Evolutionary conservation across 2,329 filamentous ascomycete genomes (phyloP), one percentile per base, ranked within the genome.

Genomic region (Colletotrichum ledebouriae): DNA sequence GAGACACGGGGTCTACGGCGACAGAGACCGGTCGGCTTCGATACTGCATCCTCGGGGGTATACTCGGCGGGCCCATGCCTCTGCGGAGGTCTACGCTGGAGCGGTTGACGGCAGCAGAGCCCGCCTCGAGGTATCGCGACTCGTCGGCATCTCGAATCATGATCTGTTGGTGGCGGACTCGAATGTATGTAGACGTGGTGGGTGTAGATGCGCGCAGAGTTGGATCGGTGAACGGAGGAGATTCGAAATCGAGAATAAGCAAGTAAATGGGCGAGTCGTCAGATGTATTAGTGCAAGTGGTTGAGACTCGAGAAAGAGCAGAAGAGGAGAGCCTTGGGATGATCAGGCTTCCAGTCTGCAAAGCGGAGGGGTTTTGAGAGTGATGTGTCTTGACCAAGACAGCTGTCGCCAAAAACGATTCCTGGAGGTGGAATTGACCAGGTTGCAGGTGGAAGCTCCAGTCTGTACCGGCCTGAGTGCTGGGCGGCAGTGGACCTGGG

Each of bases 1-100:
- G 85, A 56, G 94, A 94, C 65, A 97, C 91, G 1, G 94, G 94
- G 76, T 97, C 93, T 73, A 97, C 92, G 49, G 94, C 93, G 71
- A 97, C 93, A 39, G 92, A 89, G 37, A 94, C 85, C 6, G 87
- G 87, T 17, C 86, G 85, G 74, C 84, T 88, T 74, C 87, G 82
- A 74, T 89, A 89, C 73, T 87, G 84, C 82, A 87, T 87, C 71
- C 86, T 80, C 70, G 79, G 83, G 15, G 68, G 59, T 10, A 71
- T 63, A 11, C 53, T 46, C 20, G 56, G 76, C 6, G 78, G 71
- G 57, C 71, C 59, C 33, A 67, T 71, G 50, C 66, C 62, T 42
- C 75, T 73, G 53, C 76, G 73, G 37, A 73, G 41, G 22, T 71
- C 70, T 22, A 46, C 57, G 49, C 57, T 66, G 15, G 58, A 56